These are phyloP conservation scores for Jasminum sambac DNA, from an alignment of 257 asterid species.

Conservation along the genomic window DNA sequence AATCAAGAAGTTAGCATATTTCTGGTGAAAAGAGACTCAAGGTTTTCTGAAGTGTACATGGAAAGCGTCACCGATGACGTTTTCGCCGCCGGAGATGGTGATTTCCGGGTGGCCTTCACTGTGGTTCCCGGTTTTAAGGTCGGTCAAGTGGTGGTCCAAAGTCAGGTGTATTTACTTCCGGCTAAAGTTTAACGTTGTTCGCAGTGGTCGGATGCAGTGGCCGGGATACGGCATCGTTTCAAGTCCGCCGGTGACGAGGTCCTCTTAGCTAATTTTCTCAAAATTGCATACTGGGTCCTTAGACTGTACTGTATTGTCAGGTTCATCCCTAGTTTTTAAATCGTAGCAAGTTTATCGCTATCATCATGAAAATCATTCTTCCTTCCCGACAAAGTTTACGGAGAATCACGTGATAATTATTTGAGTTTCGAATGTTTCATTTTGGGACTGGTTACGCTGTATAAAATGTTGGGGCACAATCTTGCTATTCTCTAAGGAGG, in stretches of 20 bases:
- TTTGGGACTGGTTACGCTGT: not conserved
- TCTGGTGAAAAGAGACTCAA: constrained; percentile 50
- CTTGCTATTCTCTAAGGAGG: not conserved
- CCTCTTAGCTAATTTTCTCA: constrained; percentile 14
- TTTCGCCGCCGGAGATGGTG: constrained; percentile 51
- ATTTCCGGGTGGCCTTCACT: constrained; percentile 67
- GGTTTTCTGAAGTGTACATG: constrained; percentile 84
- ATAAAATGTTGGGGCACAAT: not conserved
- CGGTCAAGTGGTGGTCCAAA: constrained; percentile 76
- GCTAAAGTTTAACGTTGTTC: constrained; percentile 20
- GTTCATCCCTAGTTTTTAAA: not conserved
- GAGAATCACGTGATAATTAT: too few species aligned
- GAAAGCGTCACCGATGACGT: constrained; percentile 70
- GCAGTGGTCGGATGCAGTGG: not conserved
- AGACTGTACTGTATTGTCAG: not conserved
- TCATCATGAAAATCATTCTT: too few species aligned
- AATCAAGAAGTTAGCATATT: constrained; percentile 53
- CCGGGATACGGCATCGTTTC: constrained; percentile 18
- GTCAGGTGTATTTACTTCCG: constrained; percentile 77
- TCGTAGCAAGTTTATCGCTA: not conserved
- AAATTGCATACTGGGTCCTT: not conserved
- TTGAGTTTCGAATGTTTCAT: not conserved
- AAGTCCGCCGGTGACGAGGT: constrained; percentile 18
- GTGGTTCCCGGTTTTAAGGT: constrained; percentile 93
- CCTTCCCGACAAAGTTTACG: too few species aligned